These are phyloP conservation scores for Fusarium secorum DNA, from an alignment of 2,329 filamentous ascomycete species.

Conservation along the genomic window DNA sequence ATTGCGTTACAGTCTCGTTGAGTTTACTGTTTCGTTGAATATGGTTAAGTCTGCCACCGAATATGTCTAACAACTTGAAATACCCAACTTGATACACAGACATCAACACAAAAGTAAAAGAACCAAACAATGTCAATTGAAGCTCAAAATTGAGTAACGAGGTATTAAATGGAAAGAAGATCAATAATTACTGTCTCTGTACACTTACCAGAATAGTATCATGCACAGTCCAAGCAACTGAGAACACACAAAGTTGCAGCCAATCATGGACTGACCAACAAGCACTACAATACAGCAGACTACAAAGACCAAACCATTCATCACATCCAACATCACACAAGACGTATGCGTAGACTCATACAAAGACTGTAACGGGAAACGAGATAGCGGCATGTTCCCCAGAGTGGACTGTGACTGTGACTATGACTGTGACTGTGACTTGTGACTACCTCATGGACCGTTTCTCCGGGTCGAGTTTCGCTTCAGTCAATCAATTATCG, in stretches of 20 bases:
- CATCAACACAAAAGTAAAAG: not conserved
- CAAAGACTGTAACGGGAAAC: not conserved
- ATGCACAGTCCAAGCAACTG: not conserved
- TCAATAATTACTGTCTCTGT: too few species aligned
- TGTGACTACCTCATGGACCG: not conserved
- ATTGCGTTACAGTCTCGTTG: too few species aligned
- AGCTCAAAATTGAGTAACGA: too few species aligned
- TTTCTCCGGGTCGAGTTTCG: slow-evolving; percentile 18
- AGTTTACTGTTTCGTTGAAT: not conserved
- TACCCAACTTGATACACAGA: not conserved
- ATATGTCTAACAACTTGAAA: accelerated
- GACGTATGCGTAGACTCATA: not conserved
- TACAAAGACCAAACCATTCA: not conserved
- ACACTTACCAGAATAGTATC: not conserved
- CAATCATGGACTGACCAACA: not conserved
- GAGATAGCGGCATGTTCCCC: slow-evolving; percentile 7
- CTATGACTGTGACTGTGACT: not conserved
- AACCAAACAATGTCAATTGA: not conserved
- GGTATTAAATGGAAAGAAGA: not conserved
- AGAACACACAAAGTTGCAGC: not conserved
- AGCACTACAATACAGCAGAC: not conserved
- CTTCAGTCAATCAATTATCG: not conserved
- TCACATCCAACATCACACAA: not conserved
- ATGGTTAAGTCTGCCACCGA: not conserved
- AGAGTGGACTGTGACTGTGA: not conserved